These are phyloP conservation scores for Priceomyces carsonii DNA, from an alignment of 805 yeast genomes.

Conservation along the genomic window DNA sequence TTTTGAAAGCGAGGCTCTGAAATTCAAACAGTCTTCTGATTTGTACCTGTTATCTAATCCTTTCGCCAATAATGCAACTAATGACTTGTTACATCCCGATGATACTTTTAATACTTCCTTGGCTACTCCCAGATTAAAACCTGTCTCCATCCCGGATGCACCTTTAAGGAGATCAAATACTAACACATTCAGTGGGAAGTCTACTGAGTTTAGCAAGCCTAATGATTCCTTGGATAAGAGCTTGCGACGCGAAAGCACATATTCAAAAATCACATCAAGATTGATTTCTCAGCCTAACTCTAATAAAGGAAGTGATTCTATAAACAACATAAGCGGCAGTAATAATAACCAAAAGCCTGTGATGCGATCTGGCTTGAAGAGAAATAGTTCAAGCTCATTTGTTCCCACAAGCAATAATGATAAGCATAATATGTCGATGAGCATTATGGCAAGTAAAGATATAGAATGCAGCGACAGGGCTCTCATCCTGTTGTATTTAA, in stretches of 20 bases:
- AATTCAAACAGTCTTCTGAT: slow-evolving; percentile 3
- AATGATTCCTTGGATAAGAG: slow-evolving; percentile 19
- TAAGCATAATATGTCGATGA: slow-evolving; percentile 13
- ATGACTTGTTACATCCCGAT: slow-evolving; percentile 20
- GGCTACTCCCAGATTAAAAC: slow-evolving; percentile 30
- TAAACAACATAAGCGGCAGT: slow-evolving; percentile 1
- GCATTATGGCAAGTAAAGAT: slow-evolving; percentile 18
- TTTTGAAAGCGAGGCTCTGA: slow-evolving; percentile 3
- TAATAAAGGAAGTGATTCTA: slow-evolving; percentile 6
- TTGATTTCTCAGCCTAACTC: slow-evolving; percentile 42
- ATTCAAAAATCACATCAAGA: slow-evolving; percentile 50
- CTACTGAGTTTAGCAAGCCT: slow-evolving; percentile 32
- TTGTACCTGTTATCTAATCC: slow-evolving; percentile 23
- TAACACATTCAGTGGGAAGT: slow-evolving; percentile 3
- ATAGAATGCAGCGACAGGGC: slow-evolving; percentile 39
- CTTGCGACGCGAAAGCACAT: slow-evolving; percentile 30
- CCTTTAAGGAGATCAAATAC: slow-evolving; percentile 31
- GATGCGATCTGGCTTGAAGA: slow-evolving; percentile 16
- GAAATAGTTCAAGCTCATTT: slow-evolving; percentile 22
- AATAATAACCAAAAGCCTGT: slow-evolving; percentile 6
- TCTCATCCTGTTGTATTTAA: slow-evolving; percentile 48
- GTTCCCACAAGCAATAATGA: slow-evolving; percentile 11
- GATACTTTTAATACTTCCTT: slow-evolving; percentile 24
- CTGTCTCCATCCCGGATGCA: slow-evolving; percentile 33
- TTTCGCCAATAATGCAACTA: slow-evolving; percentile 14